These are phyloP conservation scores for Globisporangium alternatum DNA, from an alignment of 352 stramenopile genomes.

Conservation along the genomic window DNA sequence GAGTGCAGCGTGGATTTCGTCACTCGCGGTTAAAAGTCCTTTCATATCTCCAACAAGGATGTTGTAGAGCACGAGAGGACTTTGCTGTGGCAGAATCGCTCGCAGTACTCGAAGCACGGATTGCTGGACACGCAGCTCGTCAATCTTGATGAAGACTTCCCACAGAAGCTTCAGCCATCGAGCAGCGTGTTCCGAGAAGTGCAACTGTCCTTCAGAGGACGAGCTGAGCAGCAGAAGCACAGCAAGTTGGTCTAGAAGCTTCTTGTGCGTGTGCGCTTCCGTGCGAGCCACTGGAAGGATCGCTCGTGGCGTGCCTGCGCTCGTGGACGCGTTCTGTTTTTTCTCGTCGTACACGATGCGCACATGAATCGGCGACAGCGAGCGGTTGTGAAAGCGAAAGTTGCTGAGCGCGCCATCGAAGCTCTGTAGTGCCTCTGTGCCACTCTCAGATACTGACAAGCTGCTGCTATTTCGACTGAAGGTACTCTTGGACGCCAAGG, in stretches of 20 bases:
- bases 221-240: slow-evolving; percentile 41
- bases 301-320: background rate
- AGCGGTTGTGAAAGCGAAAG: slow-evolving; percentile 88
- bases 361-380: slow-evolving; percentile 91
- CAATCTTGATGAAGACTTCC: slow-evolving; percentile 37
- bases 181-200: slow-evolving; percentile 32
- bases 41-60: slow-evolving; percentile 15
- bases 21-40: background rate
- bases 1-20: background rate
- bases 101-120: slow-evolving; percentile 53
- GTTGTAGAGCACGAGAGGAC: slow-evolving; percentile 23
- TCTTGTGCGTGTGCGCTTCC: background rate
- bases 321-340: slow-evolving; percentile 16
- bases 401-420: slow-evolving; percentile 86
- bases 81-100: slow-evolving; percentile 33
- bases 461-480: background rate
- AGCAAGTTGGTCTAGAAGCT: slow-evolving; percentile 31
- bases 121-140: slow-evolving; percentile 60
- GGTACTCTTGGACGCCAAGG: slow-evolving; percentile 6
- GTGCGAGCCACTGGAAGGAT: background rate
- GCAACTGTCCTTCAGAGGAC: slow-evolving; percentile 47
- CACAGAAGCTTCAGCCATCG: slow-evolving; percentile 62
- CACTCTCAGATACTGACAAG: background rate
- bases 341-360: slow-evolving; percentile 88
- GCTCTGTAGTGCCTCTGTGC: slow-evolving; percentile 23